Evolutionary conservation across 495 filamentous ascomycete genomes (phyloP).

Genomic region (Xylaria sp.): DNA sequence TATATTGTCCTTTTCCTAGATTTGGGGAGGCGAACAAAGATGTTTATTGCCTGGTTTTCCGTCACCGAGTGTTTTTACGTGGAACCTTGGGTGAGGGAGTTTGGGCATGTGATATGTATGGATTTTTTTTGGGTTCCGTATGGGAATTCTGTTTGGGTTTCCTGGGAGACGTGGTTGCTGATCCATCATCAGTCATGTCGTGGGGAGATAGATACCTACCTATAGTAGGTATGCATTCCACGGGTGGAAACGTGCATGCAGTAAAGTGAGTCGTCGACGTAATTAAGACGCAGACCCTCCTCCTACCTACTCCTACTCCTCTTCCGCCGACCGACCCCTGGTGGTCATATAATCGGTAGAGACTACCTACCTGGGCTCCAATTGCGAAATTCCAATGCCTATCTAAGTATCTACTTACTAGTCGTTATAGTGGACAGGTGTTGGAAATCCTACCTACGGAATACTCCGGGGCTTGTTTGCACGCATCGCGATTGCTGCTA

Average conservation of each 20-base stretch:
- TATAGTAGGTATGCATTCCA: not conserved
- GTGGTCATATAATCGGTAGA: constrained; percentile 3
- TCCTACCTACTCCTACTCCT: not conserved
- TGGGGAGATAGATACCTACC: too few species aligned
- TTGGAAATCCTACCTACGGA: constrained; percentile 1
- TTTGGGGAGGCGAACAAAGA: not conserved
- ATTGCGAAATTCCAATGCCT: not conserved
- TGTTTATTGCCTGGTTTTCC: not conserved
- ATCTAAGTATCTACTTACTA: not conserved
- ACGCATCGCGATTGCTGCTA: not conserved
- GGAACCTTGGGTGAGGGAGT: not conserved
- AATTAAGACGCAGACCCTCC: not conserved
- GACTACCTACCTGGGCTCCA: not conserved
- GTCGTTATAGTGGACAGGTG: not conserved
- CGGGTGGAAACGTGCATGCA: not conserved
- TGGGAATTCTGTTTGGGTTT: not conserved
- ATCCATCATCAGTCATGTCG: not conserved
- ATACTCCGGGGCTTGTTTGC: not conserved
- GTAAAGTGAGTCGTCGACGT: not conserved
- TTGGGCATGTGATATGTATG: not conserved
- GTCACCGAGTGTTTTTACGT: not conserved
- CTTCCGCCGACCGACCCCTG: not conserved
- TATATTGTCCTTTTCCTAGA: too few species aligned
- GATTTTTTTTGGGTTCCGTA: not conserved
- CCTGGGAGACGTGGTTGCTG: not conserved